Percentiles rank a stretch among this genome's conserved stretches.
These are phyloP conservation scores for Rhodotorula babjevae DNA, from an alignment of 768 basidiomycete species.

Conservation along the genomic window DNA sequence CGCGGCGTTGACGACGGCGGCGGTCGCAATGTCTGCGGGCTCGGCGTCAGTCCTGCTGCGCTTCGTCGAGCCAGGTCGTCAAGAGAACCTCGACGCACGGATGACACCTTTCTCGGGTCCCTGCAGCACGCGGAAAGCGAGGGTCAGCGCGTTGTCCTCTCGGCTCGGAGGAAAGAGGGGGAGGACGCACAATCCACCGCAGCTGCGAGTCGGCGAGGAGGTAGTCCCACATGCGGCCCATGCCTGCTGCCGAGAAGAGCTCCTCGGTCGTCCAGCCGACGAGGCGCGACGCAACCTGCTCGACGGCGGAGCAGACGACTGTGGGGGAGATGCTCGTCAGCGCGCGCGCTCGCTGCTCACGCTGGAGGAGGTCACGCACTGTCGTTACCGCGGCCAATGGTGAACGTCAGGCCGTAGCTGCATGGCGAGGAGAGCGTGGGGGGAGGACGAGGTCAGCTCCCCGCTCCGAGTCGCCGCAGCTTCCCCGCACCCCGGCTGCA, in stretches of 20 bases:
- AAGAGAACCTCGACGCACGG: conserved; percentile 53
- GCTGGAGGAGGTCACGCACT: conserved; percentile 48
- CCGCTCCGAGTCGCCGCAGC: too few species aligned
- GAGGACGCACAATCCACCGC: conserved; percentile 61
- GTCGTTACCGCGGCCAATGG: conserved; percentile 90
- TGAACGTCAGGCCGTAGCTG: conserved; percentile 75
- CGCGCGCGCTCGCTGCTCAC: too few species aligned
- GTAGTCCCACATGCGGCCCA: conserved; percentile 87
- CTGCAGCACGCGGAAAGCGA: not conserved
- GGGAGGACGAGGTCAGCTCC: too few species aligned
- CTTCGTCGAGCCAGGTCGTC: conserved; percentile 61
- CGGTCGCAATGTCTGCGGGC: conserved; percentile 13
- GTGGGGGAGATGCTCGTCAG: not conserved
- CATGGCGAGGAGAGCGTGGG: conserved; percentile 41
- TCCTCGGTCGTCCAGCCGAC: conserved; percentile 74
- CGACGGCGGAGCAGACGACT: conserved; percentile 40
- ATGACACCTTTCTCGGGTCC: conserved; percentile 96
- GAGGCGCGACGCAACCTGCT: conserved; percentile 71
- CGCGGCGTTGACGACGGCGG: conserved; percentile 72
- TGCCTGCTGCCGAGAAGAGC: conserved; percentile 64
- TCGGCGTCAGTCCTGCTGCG: conserved; percentile 47
- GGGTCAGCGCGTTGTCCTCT: not conserved
- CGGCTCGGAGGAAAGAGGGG: not conserved
- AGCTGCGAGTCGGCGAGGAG: conserved; percentile 83
- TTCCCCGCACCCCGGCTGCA: not conserved